phyloP scores from a whole-genome alignment of 495 filamentous ascomycete species.

The Peziza echinospora region DNA sequence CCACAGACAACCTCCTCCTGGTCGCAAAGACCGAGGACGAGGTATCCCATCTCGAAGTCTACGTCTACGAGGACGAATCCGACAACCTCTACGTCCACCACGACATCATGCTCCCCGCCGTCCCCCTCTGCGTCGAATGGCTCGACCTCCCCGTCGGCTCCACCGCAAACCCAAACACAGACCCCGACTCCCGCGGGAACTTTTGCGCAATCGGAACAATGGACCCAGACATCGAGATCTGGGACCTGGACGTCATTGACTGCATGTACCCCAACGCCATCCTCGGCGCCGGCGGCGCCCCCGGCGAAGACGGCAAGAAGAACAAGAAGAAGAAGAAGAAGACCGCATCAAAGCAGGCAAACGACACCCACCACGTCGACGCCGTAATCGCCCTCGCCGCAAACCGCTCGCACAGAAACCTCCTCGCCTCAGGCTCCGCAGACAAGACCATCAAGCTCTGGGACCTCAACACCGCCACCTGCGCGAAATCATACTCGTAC shows the following conservation, averaged over 20 bases:
- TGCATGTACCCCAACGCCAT: constrained; percentile 96
- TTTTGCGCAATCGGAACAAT: constrained; percentile 91
- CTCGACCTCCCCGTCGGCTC: constrained; percentile 69
- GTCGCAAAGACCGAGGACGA: constrained; percentile 91
- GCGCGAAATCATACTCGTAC: constrained; percentile 86
- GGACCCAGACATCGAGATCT: constrained; percentile 96
- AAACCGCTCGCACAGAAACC: constrained; percentile 78
- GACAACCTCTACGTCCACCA: constrained; percentile 98
- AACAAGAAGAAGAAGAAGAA: constrained; percentile 61
- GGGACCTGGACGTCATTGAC: constrained; percentile 89
- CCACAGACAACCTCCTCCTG: constrained; percentile 77
- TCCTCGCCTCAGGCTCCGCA: constrained; percentile 87
- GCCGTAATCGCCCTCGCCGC: constrained; percentile 74
- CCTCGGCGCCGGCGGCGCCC: constrained; percentile 58
- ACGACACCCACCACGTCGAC: constrained; percentile 85
- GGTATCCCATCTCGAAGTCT: constrained; percentile 86
- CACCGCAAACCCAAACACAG: constrained; percentile 23
- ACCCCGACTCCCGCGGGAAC: constrained; percentile 39
- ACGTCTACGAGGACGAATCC: constrained; percentile 82
- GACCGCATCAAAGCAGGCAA: constrained; percentile 62
- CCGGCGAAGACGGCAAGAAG: constrained; percentile 26
- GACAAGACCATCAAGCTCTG: constrained; percentile 95
- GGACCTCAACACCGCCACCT: constrained; percentile 78
- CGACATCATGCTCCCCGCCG: constrained; percentile 96
- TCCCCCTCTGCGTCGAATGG: constrained; percentile 92